Conservation (phyloP, 163 green algal species). For the Chlorella variabilis region DNA sequence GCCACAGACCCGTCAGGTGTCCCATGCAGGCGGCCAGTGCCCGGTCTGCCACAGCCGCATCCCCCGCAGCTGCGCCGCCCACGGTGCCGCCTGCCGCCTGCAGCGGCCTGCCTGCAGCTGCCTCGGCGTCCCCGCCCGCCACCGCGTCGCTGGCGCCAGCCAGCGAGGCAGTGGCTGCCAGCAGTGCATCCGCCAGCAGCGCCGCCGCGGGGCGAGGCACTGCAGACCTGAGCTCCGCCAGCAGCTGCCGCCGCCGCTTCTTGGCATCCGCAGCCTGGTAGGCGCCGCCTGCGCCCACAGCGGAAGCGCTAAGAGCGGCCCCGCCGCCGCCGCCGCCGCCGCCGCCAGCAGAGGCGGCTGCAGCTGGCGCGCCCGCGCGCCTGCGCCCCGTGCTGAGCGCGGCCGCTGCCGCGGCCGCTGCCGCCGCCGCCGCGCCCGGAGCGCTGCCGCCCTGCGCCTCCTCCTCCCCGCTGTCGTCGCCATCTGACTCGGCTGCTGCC, state of each 20-base stretch:
- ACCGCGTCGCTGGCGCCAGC: not conserved
- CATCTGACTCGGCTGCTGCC: not conserved
- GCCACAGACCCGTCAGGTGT: not conserved
- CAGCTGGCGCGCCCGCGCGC: not conserved
- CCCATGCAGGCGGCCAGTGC: conserved; percentile 1
- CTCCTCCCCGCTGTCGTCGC: conserved; percentile 1
- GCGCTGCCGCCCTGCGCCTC: conserved; percentile 12
- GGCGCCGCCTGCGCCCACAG: not conserved
- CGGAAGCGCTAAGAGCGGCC: not conserved
- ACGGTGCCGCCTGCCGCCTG: not conserved
- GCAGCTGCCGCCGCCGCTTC: conserved; percentile 33
- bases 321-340: not conserved
- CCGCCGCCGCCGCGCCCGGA: conserved; percentile 3
- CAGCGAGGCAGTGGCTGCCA: not conserved
- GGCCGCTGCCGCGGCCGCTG: conserved; percentile 19
- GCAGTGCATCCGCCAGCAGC: conserved; percentile 37
- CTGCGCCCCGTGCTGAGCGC: conserved; percentile 1
- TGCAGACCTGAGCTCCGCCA: conserved; percentile 49
- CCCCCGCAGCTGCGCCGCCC: not conserved
- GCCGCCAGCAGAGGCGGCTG: not conserved
- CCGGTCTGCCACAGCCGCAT: not conserved
- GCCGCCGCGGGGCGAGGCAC: conserved; percentile 43
- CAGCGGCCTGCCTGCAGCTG: too few relatives aligned
- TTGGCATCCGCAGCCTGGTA: conserved; percentile 48
- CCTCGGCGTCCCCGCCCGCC: not conserved